phyloP scores from a whole-genome alignment of 805 yeast species.

The Millerago galiae region DNA sequence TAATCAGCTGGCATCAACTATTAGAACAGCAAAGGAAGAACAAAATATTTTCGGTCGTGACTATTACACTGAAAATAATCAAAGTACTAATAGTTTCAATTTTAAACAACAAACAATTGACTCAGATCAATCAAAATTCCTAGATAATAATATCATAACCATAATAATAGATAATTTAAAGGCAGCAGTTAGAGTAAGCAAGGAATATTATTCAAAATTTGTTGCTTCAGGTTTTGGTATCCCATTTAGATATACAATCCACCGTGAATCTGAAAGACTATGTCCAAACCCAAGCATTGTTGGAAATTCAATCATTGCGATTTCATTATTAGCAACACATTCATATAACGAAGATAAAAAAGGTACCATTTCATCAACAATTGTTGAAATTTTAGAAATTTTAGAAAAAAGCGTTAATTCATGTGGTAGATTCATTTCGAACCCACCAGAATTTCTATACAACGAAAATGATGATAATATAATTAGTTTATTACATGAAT shows the following conservation, averaged over 20 bases:
- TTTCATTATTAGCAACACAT: constrained; percentile 50
- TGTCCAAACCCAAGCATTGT: constrained; percentile 58
- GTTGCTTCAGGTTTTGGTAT: constrained; percentile 23
- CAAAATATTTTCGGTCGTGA: constrained; percentile 30
- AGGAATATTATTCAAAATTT: constrained; percentile 15
- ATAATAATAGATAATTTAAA: constrained; percentile 8
- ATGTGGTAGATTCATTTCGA: constrained; percentile 39
- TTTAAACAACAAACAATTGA: constrained; percentile 3
- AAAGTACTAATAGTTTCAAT: constrained; percentile 8
- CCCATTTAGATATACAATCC: constrained; percentile 23
- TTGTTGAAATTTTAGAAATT: constrained; percentile 53
- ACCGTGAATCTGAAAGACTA: constrained; percentile 50
- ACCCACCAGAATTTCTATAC: constrained; percentile 22
- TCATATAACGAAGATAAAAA: constrained; percentile 61
- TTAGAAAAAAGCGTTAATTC: constrained; percentile 56
- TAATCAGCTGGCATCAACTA: neutral
- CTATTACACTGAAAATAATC: constrained; percentile 17
- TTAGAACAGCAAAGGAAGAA: constrained; percentile 5
- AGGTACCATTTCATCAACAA: constrained; percentile 43
- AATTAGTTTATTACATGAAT: constrained; percentile 52
- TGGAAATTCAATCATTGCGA: constrained; percentile 58
- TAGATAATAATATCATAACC: constrained; percentile 16
- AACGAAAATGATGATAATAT: constrained; percentile 31
- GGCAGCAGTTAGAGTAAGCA: constrained; percentile 1
- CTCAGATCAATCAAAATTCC: constrained; percentile 9